Conservation (phyloP, 2,329 filamentous ascomycete species). For the Colletotrichum melonis region DNA sequence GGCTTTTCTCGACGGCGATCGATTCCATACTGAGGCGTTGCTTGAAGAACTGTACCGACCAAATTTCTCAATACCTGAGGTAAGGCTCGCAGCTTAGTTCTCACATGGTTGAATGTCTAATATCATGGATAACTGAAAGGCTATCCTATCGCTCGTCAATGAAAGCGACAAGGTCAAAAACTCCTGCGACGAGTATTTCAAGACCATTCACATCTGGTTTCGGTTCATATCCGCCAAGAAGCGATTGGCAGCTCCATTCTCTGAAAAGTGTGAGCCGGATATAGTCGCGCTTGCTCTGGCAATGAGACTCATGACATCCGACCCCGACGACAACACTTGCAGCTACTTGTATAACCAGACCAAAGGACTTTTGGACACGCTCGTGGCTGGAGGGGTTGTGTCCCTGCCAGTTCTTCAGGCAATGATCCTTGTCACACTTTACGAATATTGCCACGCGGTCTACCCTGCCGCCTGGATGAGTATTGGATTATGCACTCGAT, state of each 20-base stretch:
- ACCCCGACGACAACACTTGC: not conserved
- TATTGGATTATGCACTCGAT: not conserved
- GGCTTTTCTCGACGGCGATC: not conserved
- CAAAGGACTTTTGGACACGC: not conserved
- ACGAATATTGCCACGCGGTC: not conserved
- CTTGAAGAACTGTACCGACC: not conserved
- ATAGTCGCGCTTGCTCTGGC: not conserved
- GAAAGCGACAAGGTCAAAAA: not conserved
- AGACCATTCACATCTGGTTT: not conserved
- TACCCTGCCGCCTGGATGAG: not conserved
- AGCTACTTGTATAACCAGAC: not conserved
- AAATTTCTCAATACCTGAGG: not conserved
- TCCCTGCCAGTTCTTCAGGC: not conserved
- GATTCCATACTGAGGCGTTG: not conserved
- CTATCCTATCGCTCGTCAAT: not conserved
- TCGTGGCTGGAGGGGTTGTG: not conserved
- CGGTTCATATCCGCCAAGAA: not conserved
- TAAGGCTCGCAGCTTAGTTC: not conserved
- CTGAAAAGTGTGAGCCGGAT: not conserved
- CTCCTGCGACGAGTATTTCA: not conserved
- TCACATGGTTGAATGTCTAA: not conserved
- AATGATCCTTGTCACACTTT: not conserved
- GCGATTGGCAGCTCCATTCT: not conserved
- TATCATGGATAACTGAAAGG: not conserved
- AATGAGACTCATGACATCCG: not conserved